Evolutionary conservation across 352 stramenopile species (phyloP), one percentile per base, ranked within the genome.

Genomic region (Globisporangium camurandrum): DNA sequence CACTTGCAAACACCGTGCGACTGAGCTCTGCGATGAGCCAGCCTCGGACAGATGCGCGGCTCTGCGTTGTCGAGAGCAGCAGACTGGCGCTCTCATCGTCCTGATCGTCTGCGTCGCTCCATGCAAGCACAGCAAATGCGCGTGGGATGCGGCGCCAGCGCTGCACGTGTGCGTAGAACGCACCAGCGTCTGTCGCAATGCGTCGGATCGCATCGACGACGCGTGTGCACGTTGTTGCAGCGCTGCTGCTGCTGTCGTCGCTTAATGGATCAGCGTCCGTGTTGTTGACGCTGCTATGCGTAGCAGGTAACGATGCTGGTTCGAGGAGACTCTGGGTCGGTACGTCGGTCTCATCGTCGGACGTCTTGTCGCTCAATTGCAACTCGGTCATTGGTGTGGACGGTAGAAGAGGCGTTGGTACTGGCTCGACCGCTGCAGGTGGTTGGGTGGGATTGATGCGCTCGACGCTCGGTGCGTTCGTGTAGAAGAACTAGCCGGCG

Each of bases 1-100:
- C 62, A 26, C 56, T 59, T 17, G 16, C 34, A 5, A 71, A 59
- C 17, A 73, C 64, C 34, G 57, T 56, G 11, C 65, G 71, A 49
- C 56, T 68, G 7, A 86, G 48, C 51, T 89, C 71, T 4, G 59
- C 53, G 20, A 56, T 59, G 46, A 83, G 39, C 72, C 73, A 83
- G 17, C 67, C 65, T 20, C 58, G 55, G 26, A 83, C 52, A 3
- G 60, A 50, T 34, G 24, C 49, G 37, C 19, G 67, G 36, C 2
- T 62, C 37, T 5, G 17, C 27, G n/a, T 24, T n/a, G n/a, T n/a
- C n/a, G n/a, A n/a, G 17, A 9, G 17, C 36, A 41, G 10, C 23
- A 7, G 14, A 7, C 23, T 24, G 31, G 8, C 10, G 6, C 20
- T 20, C 7, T 1, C 23, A 30, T 49, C 27, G n/a, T n/a, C n/a